Evolutionary conservation across 306 rosid species (phyloP).

Genomic region (Dalbergia oliveri): DNA sequence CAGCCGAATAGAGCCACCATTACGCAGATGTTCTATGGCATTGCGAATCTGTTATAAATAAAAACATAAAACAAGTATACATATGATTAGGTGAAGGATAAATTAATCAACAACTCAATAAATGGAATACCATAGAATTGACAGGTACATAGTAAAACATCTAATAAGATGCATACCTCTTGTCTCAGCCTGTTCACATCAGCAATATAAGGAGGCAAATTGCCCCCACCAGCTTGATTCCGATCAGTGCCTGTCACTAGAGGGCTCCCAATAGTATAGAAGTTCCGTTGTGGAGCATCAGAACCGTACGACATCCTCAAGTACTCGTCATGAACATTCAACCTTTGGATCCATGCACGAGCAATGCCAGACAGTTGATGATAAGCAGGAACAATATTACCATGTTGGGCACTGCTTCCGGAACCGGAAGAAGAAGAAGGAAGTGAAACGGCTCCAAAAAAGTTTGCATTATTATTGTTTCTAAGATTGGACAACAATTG

Average conservation of each 20-base stretch:
- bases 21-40: not conserved
- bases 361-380: constrained; percentile 9
- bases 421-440: not conserved
- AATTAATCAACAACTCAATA: constrained; percentile 4
- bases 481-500: not conserved
- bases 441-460: constrained; percentile 12
- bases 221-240: too few relatives aligned
- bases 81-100: not conserved
- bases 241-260: too few relatives aligned
- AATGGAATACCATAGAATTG: not conserved
- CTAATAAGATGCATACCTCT: not conserved
- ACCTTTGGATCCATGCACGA: constrained; percentile 7
- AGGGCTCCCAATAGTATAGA: too few relatives aligned
- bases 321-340: not conserved
- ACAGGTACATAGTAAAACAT: too few relatives aligned
- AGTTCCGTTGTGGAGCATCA: not conserved
- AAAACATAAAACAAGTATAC: not conserved
- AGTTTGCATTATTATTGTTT: constrained; percentile 14
- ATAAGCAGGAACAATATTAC: not conserved
- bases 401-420: not conserved
- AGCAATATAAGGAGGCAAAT: not conserved
- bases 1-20: not conserved
- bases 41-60: constrained; percentile 8
- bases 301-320: not conserved
- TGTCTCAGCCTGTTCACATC: not conserved